A percentile compares a stretch with the other conserved stretches of the same genome.
Evolutionary conservation across 2,329 filamentous ascomycete species (phyloP).

Genomic region (Thielaviopsis punctulata): DNA sequence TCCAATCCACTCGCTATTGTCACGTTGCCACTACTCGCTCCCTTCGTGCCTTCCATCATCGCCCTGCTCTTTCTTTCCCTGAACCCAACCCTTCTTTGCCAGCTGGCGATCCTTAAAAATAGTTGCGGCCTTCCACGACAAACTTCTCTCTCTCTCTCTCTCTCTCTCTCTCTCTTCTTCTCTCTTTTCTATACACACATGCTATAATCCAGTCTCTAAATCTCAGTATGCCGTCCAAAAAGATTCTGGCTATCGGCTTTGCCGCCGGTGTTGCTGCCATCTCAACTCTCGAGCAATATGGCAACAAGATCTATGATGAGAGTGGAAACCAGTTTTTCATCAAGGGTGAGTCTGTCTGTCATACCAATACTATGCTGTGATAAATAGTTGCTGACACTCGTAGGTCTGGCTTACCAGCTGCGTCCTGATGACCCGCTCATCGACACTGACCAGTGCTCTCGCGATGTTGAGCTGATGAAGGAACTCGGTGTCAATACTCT

Average conservation of each 20-base stretch:
- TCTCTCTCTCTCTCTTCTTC: too few relatives aligned
- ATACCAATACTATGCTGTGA: background rate
- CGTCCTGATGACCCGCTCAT: conserved; percentile 51
- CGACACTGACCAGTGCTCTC: conserved; percentile 56
- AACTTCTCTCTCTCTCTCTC: too few relatives aligned
- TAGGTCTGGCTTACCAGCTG: conserved; percentile 57
- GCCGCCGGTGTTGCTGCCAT: conserved; percentile 24
- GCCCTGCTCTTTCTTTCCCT: background rate
- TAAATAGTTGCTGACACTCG: background rate
- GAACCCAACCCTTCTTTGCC: background rate
- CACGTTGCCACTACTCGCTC: background rate
- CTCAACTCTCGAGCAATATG: conserved; percentile 37
- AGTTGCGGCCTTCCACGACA: too few relatives aligned
- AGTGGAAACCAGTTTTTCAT: conserved; percentile 71
- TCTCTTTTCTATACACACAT: background rate
- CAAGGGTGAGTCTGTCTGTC: conserved; percentile 41
- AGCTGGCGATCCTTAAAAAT: too few relatives aligned
- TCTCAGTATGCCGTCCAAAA: background rate
- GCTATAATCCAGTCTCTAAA: too few relatives aligned
- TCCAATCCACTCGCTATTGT: background rate
- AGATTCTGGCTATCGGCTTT: conserved; percentile 1
- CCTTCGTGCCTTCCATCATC: background rate
- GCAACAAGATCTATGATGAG: conserved; percentile 72
- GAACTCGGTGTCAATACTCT: conserved; percentile 68
- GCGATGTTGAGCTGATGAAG: conserved; percentile 63